Conservation (phyloP, 371 early-diverging fungal genomes). For the Umbelopsis sp. region DNA sequence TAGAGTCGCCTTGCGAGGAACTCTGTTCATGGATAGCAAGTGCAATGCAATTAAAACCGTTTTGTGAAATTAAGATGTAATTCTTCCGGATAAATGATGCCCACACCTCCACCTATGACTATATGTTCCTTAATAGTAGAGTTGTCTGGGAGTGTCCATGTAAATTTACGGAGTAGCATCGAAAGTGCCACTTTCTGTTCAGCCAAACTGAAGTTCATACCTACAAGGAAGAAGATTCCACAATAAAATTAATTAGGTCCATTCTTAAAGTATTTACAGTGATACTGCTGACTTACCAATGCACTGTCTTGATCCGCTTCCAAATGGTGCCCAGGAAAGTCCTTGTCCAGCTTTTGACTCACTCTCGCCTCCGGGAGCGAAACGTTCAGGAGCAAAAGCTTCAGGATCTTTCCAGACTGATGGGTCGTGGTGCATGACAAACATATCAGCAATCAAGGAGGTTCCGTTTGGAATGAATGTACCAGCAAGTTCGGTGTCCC, state of each 20-base stretch:
- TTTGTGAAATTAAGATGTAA: conserved; percentile 27
- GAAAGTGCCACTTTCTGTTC: conserved; percentile 47
- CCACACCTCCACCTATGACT: conserved; percentile 10
- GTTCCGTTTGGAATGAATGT: conserved; percentile 30
- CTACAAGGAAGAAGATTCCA: not conserved
- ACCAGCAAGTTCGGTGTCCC: conserved; percentile 11
- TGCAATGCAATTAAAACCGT: conserved; percentile 24
- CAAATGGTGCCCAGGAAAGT: conserved; percentile 48
- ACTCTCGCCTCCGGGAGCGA: conserved; percentile 19
- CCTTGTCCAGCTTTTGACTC: conserved; percentile 21
- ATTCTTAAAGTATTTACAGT: too few relatives aligned
- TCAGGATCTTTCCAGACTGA: conserved; percentile 27
- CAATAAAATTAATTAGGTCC: not conserved
- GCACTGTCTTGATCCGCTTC: conserved; percentile 49
- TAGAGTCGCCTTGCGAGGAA: too few relatives aligned
- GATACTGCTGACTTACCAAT: conserved; percentile 25
- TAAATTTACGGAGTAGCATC: conserved; percentile 35
- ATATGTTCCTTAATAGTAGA: conserved; percentile 31
- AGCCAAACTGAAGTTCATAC: conserved; percentile 26
- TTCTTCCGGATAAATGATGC: conserved; percentile 17
- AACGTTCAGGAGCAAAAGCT: conserved; percentile 31
- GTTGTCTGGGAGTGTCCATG: conserved; percentile 27
- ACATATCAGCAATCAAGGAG: conserved; percentile 16
- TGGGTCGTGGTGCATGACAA: conserved; percentile 31
- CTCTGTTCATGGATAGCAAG: not conserved